A percentile compares a stretch with the other conserved stretches of the same genome.
Conservation (phyloP, 2,329 filamentous ascomycete genomes). For the Clarireedia monteithiana region DNA sequence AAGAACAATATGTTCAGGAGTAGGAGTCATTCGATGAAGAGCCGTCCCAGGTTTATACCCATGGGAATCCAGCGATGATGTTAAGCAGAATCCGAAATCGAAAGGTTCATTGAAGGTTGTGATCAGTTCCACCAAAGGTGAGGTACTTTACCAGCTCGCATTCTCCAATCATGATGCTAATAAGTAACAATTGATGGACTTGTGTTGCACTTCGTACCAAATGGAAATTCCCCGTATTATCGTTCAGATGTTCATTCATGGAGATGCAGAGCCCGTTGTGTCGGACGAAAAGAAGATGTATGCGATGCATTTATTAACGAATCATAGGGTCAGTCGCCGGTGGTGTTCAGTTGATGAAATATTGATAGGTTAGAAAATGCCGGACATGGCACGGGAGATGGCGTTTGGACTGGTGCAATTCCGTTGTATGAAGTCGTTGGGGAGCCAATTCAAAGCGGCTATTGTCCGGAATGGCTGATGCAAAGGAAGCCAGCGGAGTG, state of each 20-base stretch:
- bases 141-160: not conserved
- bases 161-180: too few relatives aligned
- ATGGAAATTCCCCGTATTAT: slow-evolving; percentile 79
- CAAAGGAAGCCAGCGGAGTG: not conserved
- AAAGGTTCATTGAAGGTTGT: not conserved
- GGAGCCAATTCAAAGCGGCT: not conserved
- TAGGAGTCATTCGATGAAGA: not conserved
- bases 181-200: slow-evolving; percentile 54
- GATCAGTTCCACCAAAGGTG: slow-evolving; percentile 12
- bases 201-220: slow-evolving; percentile 70
- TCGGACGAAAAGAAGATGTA: slow-evolving; percentile 48
- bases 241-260: slow-evolving; percentile 66
- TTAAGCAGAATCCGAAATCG: not conserved
- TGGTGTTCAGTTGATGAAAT: slow-evolving; percentile 3
- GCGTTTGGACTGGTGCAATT: slow-evolving; percentile 25
- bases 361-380: slow-evolving; percentile 2
- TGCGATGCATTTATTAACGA: slow-evolving; percentile 5
- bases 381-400: slow-evolving; percentile 9
- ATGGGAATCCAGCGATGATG: slow-evolving; percentile 11
- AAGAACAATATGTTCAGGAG: not conserved
- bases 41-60: slow-evolving; percentile 8
- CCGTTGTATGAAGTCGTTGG: slow-evolving; percentile 1
- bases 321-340: slow-evolving; percentile 6
- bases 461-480: not conserved
- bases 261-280: slow-evolving; percentile 58